Base-by-base conservation (phyloP, 768 basidiomycete species). In the Goffeauzyma gilvescens region DNA sequence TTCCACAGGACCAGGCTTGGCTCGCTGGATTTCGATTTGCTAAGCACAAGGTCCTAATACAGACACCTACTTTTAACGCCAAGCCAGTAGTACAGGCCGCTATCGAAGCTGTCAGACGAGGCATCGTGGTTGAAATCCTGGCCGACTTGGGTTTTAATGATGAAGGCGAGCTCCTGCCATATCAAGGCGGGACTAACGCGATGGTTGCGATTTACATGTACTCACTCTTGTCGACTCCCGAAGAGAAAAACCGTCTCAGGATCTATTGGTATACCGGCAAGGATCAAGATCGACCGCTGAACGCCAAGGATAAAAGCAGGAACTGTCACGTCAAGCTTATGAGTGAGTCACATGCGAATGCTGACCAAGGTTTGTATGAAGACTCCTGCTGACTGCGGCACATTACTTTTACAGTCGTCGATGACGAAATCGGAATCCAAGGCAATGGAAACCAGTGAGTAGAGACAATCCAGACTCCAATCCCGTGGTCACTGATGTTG, bases 31-130 rank as follows among this genome's bases (percentile, higher is more conserved):
- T 78, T 51, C 67, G 68, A 46, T 70, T 72, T 42, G 76, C 77
- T 6, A 63, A 67, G 55, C 67, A 68, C 54, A 70, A 56, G 32
- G 69, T 79, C 20, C 75, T 79, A 61, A 75, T 79, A 69, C 77
- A 79, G 65, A 74, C 74, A 2, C 77, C 77, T 2, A 76, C 75
- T 14, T 71, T 77, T 53, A 79, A 79, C 48, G 76, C 78, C 1
- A 58, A 52, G 5, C 76, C 76, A 2, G 66, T 75, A 22, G 69
- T 79, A 17, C 64, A 70, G 6, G 73, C 69, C n/a, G 65, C 72
- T 24, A 55, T 79, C 48, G 69, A 69, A 32, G 73, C 78, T 2
- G 71, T 72, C 50, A 61, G 70, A 17, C 65, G 73, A 32, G 77
- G 74, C 9, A 65, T 79, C 8, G 64, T 70, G 33, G 73, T 74